Percentiles rank a stretch among this genome's conserved stretches.
These are phyloP conservation scores for Stephania cephalantha DNA, from an alignment of 164 flowering plant genomes.

Conservation along the genomic window DNA sequence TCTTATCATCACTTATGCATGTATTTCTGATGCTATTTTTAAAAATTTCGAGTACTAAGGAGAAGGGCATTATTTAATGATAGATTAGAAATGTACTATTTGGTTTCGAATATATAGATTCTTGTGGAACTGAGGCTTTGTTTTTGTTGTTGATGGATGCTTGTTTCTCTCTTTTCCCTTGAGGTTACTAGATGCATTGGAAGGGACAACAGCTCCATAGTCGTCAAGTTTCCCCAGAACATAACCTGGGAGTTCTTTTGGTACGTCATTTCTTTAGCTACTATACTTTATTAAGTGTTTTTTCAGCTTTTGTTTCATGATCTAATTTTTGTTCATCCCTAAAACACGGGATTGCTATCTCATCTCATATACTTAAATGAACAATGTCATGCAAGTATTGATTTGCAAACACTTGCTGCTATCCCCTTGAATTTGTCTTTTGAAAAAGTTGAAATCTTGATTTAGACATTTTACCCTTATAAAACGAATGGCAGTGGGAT, in stretches of 20 bases:
- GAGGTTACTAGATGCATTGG: slow-evolving; percentile 24
- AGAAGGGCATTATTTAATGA: background rate
- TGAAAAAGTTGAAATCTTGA: background rate
- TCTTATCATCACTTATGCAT: background rate
- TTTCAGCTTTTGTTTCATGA: background rate
- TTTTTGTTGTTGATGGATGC: background rate
- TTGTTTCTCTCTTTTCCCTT: background rate
- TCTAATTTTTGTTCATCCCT: background rate
- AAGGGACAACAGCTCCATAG: slow-evolving; percentile 37
- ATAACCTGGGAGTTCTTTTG: slow-evolving; percentile 84
- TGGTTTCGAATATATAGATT: too few species aligned
- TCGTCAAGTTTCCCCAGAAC: slow-evolving; percentile 38
- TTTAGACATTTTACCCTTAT: background rate
- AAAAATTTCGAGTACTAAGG: background rate
- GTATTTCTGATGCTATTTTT: background rate
- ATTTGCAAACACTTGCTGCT: background rate
- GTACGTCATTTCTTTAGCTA: slow-evolving; percentile 33
- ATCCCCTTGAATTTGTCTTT: background rate
- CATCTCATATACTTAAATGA: background rate
- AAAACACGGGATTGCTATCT: background rate
- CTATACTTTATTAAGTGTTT: background rate
- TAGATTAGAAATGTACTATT: too few species aligned
- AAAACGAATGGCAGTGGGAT: background rate
- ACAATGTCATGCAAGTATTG: background rate
- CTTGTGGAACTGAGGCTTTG: too few species aligned